Conservation (phyloP, 1,284 basidiomycete species). For the Microbotryum lychnidis-dioicae region DNA sequence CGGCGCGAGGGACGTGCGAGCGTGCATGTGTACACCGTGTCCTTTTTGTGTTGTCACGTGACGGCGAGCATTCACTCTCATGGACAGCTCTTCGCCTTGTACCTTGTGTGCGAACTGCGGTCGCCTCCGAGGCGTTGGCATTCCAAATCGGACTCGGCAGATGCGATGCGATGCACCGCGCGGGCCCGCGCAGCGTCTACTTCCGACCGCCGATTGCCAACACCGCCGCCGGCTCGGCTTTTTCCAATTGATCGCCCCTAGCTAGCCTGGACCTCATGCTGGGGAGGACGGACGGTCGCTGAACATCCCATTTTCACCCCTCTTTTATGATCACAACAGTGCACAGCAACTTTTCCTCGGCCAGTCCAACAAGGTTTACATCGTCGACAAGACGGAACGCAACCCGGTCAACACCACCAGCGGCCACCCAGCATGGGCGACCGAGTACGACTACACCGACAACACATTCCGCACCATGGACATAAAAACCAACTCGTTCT, state of each 20-base stretch:
- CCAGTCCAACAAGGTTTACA: constrained; percentile 44
- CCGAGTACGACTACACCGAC: constrained; percentile 44
- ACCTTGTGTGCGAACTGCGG: too few relatives aligned
- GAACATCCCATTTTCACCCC: neutral
- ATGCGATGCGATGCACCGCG: neutral
- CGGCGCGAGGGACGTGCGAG: too few relatives aligned
- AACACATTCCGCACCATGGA: constrained; percentile 52
- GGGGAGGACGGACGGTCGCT: neutral
- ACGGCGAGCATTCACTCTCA: too few relatives aligned
- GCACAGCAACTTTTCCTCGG: constrained; percentile 43
- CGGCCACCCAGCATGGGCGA: constrained; percentile 46
- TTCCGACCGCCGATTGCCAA: neutral
- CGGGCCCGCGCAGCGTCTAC: neutral
- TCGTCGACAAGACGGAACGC: constrained; percentile 49
- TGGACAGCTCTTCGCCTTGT: too few relatives aligned
- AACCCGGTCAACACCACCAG: constrained; percentile 52
- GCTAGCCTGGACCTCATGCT: neutral
- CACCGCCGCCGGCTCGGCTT: neutral
- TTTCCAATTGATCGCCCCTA: neutral
- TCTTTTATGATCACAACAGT: neutral
- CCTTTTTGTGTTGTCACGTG: too few relatives aligned
- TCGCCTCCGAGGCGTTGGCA: too few relatives aligned
- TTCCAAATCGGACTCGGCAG: too few relatives aligned
- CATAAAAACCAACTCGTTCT: constrained; percentile 66
- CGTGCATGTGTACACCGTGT: too few relatives aligned